Percentiles rank a stretch among this genome's conserved stretches.
These are phyloP conservation scores for Cucurbita pepo DNA, from an alignment of 306 rosid genomes.

Conservation along the genomic window DNA sequence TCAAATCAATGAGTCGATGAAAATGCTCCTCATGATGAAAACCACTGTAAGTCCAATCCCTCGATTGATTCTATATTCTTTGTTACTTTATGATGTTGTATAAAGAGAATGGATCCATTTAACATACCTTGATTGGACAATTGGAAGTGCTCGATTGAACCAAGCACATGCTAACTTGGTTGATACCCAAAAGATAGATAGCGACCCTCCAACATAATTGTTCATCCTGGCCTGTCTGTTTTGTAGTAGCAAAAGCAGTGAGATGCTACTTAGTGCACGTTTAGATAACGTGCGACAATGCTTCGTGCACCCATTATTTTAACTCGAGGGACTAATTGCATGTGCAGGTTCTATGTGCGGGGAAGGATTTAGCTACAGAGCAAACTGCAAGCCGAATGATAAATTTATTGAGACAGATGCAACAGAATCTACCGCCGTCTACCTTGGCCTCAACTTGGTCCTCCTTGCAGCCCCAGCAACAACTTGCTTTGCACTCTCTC, in stretches of 20 bases:
- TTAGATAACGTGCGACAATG: not conserved
- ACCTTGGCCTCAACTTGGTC: constrained; percentile 96
- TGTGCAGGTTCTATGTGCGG: constrained; percentile 70
- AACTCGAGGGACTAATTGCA: not conserved
- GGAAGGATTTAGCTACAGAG: constrained; percentile 87
- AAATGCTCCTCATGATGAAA: not conserved
- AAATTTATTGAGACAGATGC: constrained; percentile 75
- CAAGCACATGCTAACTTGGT: not conserved
- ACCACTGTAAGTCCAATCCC: not conserved
- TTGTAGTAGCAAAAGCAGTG: not conserved
- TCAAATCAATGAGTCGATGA: not conserved
- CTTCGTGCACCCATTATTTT: not conserved
- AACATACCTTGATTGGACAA: not conserved
- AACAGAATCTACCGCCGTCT: constrained; percentile 77
- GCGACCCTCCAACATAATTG: not conserved
- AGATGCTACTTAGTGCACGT: not conserved
- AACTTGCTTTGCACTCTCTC: constrained; percentile 79
- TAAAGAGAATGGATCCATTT: not conserved
- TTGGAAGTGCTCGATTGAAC: not conserved
- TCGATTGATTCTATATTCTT: not conserved
- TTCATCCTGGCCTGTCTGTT: not conserved
- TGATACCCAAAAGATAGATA: not conserved
- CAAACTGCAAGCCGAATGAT: constrained; percentile 77
- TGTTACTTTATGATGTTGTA: not conserved
- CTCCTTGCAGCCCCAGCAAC: constrained; percentile 93